phyloP scores from a whole-genome alignment of 2,329 filamentous ascomycete species.

The Sporothrix pallida region DNA sequence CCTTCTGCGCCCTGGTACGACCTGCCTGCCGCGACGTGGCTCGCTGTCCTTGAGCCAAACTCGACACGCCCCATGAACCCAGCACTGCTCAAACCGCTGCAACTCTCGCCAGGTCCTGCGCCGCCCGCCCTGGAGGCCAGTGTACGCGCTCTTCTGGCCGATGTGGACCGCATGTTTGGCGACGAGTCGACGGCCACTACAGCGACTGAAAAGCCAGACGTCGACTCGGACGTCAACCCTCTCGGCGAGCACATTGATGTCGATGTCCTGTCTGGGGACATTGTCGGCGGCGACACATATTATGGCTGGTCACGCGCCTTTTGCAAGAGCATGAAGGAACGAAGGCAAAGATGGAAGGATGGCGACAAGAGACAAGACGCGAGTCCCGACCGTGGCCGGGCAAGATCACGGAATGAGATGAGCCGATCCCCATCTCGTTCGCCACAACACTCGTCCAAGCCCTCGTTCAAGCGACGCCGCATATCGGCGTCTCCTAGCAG shows the following conservation, averaged over 20 bases:
- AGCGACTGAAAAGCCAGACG: conserved; percentile 49
- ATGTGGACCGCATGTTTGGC: conserved; percentile 72
- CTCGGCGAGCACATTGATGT: conserved; percentile 72
- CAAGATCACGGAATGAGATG: neutral
- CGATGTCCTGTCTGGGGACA: conserved; percentile 70
- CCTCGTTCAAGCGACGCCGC: conserved; percentile 6
- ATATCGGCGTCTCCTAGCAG: neutral
- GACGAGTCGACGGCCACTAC: conserved; percentile 45
- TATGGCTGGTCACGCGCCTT: conserved; percentile 87
- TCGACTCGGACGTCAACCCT: conserved; percentile 70
- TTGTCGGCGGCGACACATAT: conserved; percentile 73
- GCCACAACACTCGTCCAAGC: neutral
- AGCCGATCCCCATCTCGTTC: conserved; percentile 1
- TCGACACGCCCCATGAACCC: conserved; percentile 76
- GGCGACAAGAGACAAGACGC: neutral
- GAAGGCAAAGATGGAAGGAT: conserved; percentile 45
- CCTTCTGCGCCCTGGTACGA: conserved; percentile 76
- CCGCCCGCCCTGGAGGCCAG: conserved; percentile 68
- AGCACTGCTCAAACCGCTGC: conserved; percentile 71
- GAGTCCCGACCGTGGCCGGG: neutral
- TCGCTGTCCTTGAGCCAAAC: conserved; percentile 78
- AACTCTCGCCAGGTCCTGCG: conserved; percentile 71
- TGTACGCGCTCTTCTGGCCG: conserved; percentile 72
- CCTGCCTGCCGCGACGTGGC: conserved; percentile 78
- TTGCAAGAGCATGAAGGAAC: conserved; percentile 78